Percentiles rank a stretch among this genome's conserved stretches.
Conservation (phyloP, 176 grass and related monocot species). For the Eleusine coracana region DNA sequence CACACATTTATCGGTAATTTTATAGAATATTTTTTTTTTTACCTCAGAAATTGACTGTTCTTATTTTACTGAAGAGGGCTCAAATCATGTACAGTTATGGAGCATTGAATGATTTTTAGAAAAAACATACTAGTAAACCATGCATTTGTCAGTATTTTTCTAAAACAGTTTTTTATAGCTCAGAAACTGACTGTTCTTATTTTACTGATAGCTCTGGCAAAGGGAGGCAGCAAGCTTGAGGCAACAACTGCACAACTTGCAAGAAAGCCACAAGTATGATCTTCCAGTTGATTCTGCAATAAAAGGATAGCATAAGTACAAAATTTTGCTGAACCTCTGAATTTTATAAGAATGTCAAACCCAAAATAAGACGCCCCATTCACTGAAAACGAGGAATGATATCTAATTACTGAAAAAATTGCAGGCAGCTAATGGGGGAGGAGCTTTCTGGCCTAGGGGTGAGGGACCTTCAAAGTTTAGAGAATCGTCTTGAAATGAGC, state of each 20-base stretch:
- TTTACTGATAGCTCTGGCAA: conserved; percentile 63
- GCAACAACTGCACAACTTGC: conserved; percentile 79
- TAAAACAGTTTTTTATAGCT: background rate
- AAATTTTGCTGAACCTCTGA: background rate
- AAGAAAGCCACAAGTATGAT: conserved; percentile 75
- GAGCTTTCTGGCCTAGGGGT: conserved; percentile 65
- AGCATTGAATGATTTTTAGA: background rate
- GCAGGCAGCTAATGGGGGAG: conserved; percentile 78
- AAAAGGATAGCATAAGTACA: conserved; percentile 19
- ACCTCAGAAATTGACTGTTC: conserved; percentile 28
- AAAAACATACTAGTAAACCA: background rate
- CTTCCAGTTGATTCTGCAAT: conserved; percentile 45
- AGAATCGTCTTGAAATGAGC: conserved; percentile 65
- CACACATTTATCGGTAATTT: conserved; percentile 8
- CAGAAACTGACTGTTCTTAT: conserved; percentile 36
- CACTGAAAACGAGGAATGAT: background rate
- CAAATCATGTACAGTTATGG: too few relatives aligned
- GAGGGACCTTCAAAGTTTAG: conserved; percentile 60
- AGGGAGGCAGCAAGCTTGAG: conserved; percentile 78
- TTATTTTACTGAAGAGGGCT: conserved; percentile 23
- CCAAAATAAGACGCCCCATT: background rate
- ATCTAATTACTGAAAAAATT: background rate
- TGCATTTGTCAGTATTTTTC: conserved; percentile 15
- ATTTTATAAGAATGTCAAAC: conserved; percentile 17
- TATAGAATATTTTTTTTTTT: background rate